phyloP scores from a whole-genome alignment of 306 rosid species.

The Ammopiptanthus mongolicus region DNA sequence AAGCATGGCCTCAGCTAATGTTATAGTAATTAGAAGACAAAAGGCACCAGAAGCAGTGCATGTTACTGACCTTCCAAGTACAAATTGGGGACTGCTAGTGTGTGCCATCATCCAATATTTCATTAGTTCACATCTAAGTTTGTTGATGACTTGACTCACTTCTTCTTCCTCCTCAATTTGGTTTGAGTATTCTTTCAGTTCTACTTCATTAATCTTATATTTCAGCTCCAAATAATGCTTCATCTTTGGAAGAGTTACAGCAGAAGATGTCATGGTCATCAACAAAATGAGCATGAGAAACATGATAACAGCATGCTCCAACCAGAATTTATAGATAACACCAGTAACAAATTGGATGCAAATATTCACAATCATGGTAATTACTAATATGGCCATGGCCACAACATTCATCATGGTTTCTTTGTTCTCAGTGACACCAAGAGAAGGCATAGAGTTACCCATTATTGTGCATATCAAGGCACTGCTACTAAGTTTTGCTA shows the following conservation, averaged over 20 bases:
- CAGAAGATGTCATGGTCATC: slow-evolving; percentile 46
- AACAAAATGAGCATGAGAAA: slow-evolving; percentile 69
- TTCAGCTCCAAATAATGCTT: slow-evolving; percentile 52
- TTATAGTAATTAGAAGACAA: slow-evolving; percentile 58
- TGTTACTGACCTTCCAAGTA: slow-evolving; percentile 78
- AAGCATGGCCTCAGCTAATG: slow-evolving; percentile 56
- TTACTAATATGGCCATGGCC: slow-evolving; percentile 70
- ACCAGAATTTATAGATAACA: slow-evolving; percentile 68
- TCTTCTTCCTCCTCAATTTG: background rate
- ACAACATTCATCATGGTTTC: slow-evolving; percentile 61
- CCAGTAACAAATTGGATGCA: slow-evolving; percentile 81
- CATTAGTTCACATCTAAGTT: slow-evolving; percentile 35
- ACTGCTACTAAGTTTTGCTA: slow-evolving; percentile 72
- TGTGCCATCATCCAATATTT: slow-evolving; percentile 88
- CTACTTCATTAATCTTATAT: slow-evolving; percentile 40
- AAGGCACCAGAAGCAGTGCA: slow-evolving; percentile 85
- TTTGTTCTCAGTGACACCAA: slow-evolving; percentile 60
- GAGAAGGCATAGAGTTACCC: slow-evolving; percentile 80
- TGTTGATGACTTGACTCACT: slow-evolving; percentile 1
- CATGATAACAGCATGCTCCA: slow-evolving; percentile 53
- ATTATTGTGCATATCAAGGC: slow-evolving; percentile 65
- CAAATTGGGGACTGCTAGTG: slow-evolving; percentile 78
- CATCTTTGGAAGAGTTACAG: slow-evolving; percentile 49
- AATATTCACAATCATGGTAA: slow-evolving; percentile 67
- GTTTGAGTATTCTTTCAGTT: slow-evolving; percentile 28